Conservation (phyloP, 805 yeast genomes). For the Kazachstania taianensis region DNA sequence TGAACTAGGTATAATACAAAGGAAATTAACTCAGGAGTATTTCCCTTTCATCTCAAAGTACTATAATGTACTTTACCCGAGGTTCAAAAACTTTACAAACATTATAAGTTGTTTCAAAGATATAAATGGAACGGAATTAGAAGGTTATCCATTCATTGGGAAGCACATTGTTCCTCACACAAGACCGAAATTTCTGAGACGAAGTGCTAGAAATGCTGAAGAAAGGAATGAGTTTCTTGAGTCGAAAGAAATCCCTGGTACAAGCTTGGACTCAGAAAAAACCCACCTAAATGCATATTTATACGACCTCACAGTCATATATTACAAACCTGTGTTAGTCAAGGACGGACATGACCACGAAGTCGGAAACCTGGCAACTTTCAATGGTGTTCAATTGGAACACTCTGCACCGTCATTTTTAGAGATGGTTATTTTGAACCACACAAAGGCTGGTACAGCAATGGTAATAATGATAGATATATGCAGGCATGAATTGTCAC, state of each 20-base stretch:
- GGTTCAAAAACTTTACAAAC: conserved; percentile 52
- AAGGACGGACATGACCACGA: conserved; percentile 17
- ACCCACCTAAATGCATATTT: conserved; percentile 12
- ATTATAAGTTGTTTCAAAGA: conserved; percentile 31
- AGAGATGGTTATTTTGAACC: conserved; percentile 10
- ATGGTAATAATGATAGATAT: conserved; percentile 39
- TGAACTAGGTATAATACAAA: conserved; percentile 39
- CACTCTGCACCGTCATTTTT: conserved; percentile 27
- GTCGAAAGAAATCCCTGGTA: neutral
- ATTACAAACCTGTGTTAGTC: conserved; percentile 27
- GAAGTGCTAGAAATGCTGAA: neutral
- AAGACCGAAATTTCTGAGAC: too few species aligned
- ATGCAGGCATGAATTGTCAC: conserved; percentile 33
- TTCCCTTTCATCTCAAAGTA: conserved; percentile 45
- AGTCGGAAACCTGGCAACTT: conserved; percentile 12
- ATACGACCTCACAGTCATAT: conserved; percentile 31
- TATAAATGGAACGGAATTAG: neutral
- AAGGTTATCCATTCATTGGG: too few species aligned
- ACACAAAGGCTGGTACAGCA: conserved; percentile 10
- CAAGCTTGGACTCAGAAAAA: neutral
- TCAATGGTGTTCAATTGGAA: conserved; percentile 22
- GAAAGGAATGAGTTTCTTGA: neutral
- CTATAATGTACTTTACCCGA: conserved; percentile 61
- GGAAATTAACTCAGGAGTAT: conserved; percentile 42
- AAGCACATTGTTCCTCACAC: too few species aligned